Percentiles rank a stretch among this genome's conserved stretches.
Conservation (phyloP, 2,329 filamentous ascomycete genomes). For the Fusarium sublunatum region DNA sequence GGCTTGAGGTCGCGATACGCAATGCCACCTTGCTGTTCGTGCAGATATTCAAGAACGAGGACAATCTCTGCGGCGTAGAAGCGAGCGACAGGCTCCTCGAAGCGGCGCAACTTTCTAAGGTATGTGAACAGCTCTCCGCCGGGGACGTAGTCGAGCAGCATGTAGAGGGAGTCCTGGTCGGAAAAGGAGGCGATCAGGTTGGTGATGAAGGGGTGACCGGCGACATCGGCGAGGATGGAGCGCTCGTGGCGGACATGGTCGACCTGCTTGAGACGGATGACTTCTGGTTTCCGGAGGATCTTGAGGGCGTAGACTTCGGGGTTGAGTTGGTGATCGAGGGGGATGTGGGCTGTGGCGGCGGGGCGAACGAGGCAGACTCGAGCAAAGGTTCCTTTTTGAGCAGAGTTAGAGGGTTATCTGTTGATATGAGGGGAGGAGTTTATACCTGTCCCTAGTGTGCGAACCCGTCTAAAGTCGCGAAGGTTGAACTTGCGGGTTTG, state of each 20-base stretch:
- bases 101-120: conserved; percentile 79
- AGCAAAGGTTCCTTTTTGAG: conserved; percentile 76
- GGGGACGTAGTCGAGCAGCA: conserved; percentile 85
- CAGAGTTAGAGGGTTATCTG: conserved; percentile 5
- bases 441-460: conserved; percentile 80
- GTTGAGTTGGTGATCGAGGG: conserved; percentile 51
- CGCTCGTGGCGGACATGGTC: conserved; percentile 89
- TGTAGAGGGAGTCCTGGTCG: conserved; percentile 81
- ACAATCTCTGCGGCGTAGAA: conserved; percentile 90
- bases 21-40: conserved; percentile 80
- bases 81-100: conserved; percentile 80
- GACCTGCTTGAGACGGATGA: conserved; percentile 86
- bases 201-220: conserved; percentile 86
- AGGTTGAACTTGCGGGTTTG: conserved; percentile 49
- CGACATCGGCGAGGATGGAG: conserved; percentile 79
- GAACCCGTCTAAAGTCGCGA: conserved; percentile 76
- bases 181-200: conserved; percentile 82
- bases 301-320: conserved; percentile 80
- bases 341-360: conserved; percentile 60
- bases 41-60: conserved; percentile 81
- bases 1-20: conserved; percentile 87
- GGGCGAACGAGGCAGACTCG: conserved; percentile 82
- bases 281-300: conserved; percentile 77
- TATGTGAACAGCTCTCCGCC: conserved; percentile 89
- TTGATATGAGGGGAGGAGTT: conserved; percentile 11